Evolutionary conservation across 768 basidiomycete genomes (phyloP), one percentile per base, ranked within the genome.

Genomic region (Porpolomopsis calyptriformis): DNA sequence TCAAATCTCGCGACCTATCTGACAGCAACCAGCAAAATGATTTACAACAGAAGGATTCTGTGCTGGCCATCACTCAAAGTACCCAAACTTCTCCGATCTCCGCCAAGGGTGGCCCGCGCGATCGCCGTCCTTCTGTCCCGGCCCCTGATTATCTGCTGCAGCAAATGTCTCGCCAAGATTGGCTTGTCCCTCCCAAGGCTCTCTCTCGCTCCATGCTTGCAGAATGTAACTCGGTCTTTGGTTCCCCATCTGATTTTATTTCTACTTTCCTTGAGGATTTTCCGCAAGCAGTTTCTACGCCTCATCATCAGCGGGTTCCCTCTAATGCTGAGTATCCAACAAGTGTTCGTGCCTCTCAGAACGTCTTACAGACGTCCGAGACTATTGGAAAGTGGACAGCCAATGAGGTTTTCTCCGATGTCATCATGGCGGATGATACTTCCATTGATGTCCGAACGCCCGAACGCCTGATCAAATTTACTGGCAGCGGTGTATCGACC

Each of bases 91-190:
- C 46, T 41, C 46, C 38, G 11, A 9, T 19, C 14, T 26, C 14
- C 22, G 25, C 23, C 10, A 40, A 22, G 23, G 18, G n/a, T n/a
- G 16, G 22, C 27, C 20, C 23, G 14, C 46, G 26, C 38, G 26
- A 47, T 39, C 46, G 46, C 22, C 37, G 40, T 12, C 46, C 40
- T 26, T 47, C 46, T 27, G 46, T 40, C 16, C 46, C 46, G n/a
- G 25, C 10, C 16, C 23, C 45, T 25, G 6, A 34, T n/a, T 46
- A 36, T 38, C 4, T 37, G 34, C 26, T 47, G 10, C 37, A 47
- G 26, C 12, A 40, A 29, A 31, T 47, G 4, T 5, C 46, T 2
- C 40, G 20, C 19, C 39, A 47, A n/a, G 39, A 47, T 23, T 47
- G 46, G 46, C 39, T 47, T 33, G 27, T 47, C 40, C 46, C 46